Evolutionary conservation across 2,329 filamentous ascomycete genomes (phyloP), one percentile per base, ranked within the genome.

Genomic region (Exserohilum turcica): DNA sequence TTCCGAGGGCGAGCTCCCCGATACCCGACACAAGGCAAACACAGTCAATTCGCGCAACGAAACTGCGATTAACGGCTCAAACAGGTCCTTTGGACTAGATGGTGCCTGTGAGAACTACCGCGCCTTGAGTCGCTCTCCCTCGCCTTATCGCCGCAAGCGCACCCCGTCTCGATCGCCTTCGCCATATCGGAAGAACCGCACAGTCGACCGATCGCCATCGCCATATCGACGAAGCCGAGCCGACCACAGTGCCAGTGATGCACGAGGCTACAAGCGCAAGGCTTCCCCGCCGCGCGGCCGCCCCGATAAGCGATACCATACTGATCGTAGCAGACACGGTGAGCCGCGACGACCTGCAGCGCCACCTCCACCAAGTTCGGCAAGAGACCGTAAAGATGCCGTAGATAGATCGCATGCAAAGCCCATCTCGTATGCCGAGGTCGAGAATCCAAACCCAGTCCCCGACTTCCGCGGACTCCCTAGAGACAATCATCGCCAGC

Each of bases 331-430:
- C 48, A 68, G 68, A 74, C 69, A 78, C 79, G 56, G 74, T 80
- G 86, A 89, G 63, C 75, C 82, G 35, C 80, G 86, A 67, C 84
- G 84, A 85, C 84, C 63, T 77, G 82, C 29, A 12, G 52, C 39
- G 5, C 52, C 45, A 4, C 37, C 44, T 19, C 55, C 47, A 28
- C 35, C 45, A 29, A 47, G 44, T 28, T 45, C 54, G 36, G 52
- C 27, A 16, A 64, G 47, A 42, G 60, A 56, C 24, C 49, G 48
- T 8, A 54, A 46, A 27, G 48, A 54, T 12, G 21, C 52, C 19
- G 38, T 44, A 29, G 59, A 64, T 39, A 52, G 60, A 24, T 44
- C 57, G n/a, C 38, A 56, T 39, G 51, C 53, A 24, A 66, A 61
- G 52, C 67, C 64, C 19, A 63, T 71, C 35, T 72, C 69, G 2